These are phyloP conservation scores for Claviceps arundinis DNA, from an alignment of 2,329 filamentous ascomycete genomes.

Conservation along the genomic window DNA sequence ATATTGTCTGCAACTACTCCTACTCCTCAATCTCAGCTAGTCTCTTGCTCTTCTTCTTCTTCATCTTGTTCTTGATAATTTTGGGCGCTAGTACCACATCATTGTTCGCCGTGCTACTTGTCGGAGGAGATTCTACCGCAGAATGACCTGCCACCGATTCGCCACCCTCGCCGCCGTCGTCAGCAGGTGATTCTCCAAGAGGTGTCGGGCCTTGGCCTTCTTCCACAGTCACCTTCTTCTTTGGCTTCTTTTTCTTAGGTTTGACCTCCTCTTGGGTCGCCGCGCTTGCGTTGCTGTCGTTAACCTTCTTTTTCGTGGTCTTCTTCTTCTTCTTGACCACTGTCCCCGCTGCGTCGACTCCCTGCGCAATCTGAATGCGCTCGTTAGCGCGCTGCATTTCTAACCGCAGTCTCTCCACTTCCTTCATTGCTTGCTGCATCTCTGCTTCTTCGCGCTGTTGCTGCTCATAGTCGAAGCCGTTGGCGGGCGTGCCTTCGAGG, in stretches of 20 bases:
- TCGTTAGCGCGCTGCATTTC: conserved; percentile 82
- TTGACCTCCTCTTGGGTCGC: conserved; percentile 19
- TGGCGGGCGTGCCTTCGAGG: conserved; percentile 36
- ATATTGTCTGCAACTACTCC: not conserved
- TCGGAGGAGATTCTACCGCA: not conserved
- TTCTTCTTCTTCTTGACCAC: conserved; percentile 57
- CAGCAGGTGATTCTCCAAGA: not conserved
- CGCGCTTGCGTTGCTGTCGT: not conserved
- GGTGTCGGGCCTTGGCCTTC: not conserved
- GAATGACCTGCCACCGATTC: not conserved
- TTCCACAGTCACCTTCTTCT: conserved; percentile 1
- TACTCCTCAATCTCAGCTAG: conserved; percentile 17
- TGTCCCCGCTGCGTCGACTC: conserved; percentile 51
- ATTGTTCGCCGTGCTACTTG: not conserved
- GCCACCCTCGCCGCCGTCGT: no score
- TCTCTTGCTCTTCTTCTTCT: conserved; percentile 30
- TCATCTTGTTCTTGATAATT: conserved; percentile 34
- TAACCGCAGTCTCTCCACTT: conserved; percentile 73
- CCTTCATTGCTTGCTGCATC: conserved; percentile 76
- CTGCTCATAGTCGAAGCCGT: conserved; percentile 45
- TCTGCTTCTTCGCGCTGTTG: conserved; percentile 70
- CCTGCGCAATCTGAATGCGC: conserved; percentile 56
- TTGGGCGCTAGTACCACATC: conserved; percentile 14
- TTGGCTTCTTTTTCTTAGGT: conserved; percentile 38
- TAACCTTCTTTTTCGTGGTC: conserved; percentile 5